Evolutionary conservation across 768 basidiomycete species (phyloP).

Genomic region (Cystobasidium onofrii): DNA sequence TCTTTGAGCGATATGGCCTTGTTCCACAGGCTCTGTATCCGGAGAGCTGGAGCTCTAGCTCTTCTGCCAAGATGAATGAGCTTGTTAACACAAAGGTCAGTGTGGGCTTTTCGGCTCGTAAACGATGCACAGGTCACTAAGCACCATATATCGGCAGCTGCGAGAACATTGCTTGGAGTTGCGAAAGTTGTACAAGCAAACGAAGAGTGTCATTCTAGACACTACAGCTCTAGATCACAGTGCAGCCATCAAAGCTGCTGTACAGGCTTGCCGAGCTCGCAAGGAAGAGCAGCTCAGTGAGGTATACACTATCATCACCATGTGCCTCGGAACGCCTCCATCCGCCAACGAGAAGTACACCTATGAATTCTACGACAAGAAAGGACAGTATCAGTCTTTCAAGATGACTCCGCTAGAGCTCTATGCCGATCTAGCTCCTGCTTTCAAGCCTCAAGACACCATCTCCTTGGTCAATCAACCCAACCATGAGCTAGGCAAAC

Average conservation of each 20-base stretch:
- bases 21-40: constrained; percentile 58
- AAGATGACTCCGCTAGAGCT: constrained; percentile 74
- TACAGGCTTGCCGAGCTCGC: constrained; percentile 60
- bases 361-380: constrained; percentile 81
- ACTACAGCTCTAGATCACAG: constrained; percentile 19
- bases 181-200: constrained; percentile 50
- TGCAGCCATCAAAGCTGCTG: constrained; percentile 41
- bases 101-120: background rate
- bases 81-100: constrained; percentile 66
- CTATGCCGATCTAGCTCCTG: constrained; percentile 51
- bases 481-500: constrained; percentile 64
- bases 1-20: constrained; percentile 68
- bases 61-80: constrained; percentile 62
- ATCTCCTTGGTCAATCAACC: constrained; percentile 93
- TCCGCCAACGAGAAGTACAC: constrained; percentile 61
- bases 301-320: constrained; percentile 71
- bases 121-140: too few species aligned
- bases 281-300: constrained; percentile 80
- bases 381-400: constrained; percentile 55
- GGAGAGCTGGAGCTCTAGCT: constrained; percentile 69
- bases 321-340: constrained; percentile 79
- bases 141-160: constrained; percentile 46
- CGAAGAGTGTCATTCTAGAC: constrained; percentile 47
- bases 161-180: constrained; percentile 81
- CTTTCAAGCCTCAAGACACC: constrained; percentile 56